Evolutionary conservation across 148 eudicot species (phyloP), one percentile per base, ranked within the genome.

Genomic region (Simmondsia chinensis): DNA sequence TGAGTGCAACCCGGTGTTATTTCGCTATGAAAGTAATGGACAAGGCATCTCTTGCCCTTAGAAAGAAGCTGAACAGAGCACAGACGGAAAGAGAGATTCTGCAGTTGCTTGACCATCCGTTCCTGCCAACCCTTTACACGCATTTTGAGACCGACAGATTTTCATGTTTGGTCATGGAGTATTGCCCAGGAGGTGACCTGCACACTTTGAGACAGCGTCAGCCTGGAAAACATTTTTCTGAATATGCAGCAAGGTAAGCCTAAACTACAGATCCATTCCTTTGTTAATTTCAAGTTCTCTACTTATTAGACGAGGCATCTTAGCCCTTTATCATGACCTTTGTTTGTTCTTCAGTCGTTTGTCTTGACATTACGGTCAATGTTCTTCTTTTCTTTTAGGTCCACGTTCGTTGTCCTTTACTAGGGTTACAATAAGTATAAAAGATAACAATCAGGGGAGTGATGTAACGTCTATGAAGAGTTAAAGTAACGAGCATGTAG

Each of bases 11-110:
- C 32, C 77, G 68, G 23, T 86, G 91, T 46, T 81, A 72, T 39
- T 86, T 86, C 63, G 95, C 95, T 2, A 86, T 86, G 96, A 86
- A 86, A 56, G 95, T 85, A 33, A 85, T 85, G 88, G 88, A 85
- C 51, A 85, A 80, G 71, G 85, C 79, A 28, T 81, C 91, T 10
- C 91, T 86, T 58, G 87, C 76, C 27, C 71, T 79, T 33, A 75
- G 95, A 72, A 86, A 86, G 69, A 86, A 86, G 64, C 34, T 81
- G 65, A 58, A 62, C 12, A 59, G 95, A 57, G 86, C 95, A 33
- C 87, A 81, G 58, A 86, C 91, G 2, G 95, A 86, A 52, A 68
- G 91, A 59, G 95, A 81, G 60, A 86, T 86, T 56, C 59, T 86
- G 56, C 91, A 82, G 65, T 61, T 86, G 49, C 77, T 86, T 28